Percentiles rank a stretch among this genome's conserved stretches.
phyloP scores from a whole-genome alignment of 2,329 filamentous ascomycete genomes.

The Botrytis tulipae region DNA sequence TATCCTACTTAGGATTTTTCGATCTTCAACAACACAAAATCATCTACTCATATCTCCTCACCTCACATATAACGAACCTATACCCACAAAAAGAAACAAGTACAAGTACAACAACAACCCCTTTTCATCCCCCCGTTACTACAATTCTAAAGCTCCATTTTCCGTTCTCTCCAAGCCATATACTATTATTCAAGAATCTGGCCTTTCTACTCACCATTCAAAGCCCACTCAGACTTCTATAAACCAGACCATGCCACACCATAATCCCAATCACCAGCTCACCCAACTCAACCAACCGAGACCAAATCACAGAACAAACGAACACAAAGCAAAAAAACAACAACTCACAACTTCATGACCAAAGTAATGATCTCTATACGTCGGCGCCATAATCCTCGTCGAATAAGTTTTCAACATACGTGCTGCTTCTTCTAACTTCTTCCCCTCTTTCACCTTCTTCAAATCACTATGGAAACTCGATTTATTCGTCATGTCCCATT shows the following conservation, averaged over 20 bases:
- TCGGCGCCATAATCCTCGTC: not conserved
- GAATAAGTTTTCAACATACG: not conserved
- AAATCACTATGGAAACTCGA: not conserved
- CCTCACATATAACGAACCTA: not conserved
- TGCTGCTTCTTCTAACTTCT: not conserved
- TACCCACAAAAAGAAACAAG: not conserved
- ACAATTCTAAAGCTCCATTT: not conserved
- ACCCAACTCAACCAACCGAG: not conserved
- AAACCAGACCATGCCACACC: not conserved
- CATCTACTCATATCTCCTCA: not conserved
- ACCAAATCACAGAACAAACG: too few relatives aligned
- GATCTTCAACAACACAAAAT: not conserved
- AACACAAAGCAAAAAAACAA: not conserved
- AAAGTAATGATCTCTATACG: constrained; percentile 17
- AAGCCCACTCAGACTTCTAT: not conserved
- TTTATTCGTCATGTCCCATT: not conserved
- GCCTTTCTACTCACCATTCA: not conserved
- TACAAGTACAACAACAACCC: not conserved
- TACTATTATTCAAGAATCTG: not conserved
- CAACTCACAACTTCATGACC: constrained; percentile 6
- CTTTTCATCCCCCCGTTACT: not conserved
- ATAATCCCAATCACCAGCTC: too few relatives aligned
- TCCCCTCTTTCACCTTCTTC: not conserved
- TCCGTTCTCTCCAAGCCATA: not conserved
- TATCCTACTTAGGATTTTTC: not conserved